These are phyloP conservation scores for Breviolum minutum DNA, from an alignment of 73 alveolate genomes.

Conservation along the genomic window DNA sequence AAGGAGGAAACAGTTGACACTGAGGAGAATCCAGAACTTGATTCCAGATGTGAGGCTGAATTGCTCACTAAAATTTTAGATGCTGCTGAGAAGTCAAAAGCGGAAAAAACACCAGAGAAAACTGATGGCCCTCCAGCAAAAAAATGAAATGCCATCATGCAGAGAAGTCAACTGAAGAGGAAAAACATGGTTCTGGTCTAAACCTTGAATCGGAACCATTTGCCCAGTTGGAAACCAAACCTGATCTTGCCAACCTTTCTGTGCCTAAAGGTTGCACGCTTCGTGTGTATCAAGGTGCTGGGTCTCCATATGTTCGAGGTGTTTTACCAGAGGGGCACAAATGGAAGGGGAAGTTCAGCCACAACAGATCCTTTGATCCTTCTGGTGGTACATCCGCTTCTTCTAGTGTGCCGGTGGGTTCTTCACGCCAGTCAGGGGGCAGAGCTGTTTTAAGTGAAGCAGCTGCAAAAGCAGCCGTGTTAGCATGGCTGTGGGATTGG, in stretches of 20 bases:
- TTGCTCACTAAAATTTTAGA: background rate
- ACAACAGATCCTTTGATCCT: background rate
- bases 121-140: background rate
- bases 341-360: background rate
- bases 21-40: conserved; percentile 14
- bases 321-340: background rate
- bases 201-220: background rate
- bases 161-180: background rate
- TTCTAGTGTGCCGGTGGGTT: background rate
- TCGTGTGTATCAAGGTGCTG: conserved; percentile 5
- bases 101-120: background rate
- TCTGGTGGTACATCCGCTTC: background rate
- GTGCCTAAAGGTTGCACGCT: background rate
- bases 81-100: background rate
- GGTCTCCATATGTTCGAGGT: background rate
- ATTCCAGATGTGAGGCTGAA: conserved; percentile 7
- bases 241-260: background rate
- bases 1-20: background rate
- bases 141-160: background rate
- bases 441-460: background rate
- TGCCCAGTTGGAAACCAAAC: background rate
- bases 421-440: background rate
- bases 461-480: conserved; percentile 8
- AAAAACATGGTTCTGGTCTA: background rate
- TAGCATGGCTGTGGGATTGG: conserved; percentile 28